These are phyloP conservation scores for Jaltomata sinuosa DNA, from an alignment of 257 asterid genomes.

Conservation along the genomic window DNA sequence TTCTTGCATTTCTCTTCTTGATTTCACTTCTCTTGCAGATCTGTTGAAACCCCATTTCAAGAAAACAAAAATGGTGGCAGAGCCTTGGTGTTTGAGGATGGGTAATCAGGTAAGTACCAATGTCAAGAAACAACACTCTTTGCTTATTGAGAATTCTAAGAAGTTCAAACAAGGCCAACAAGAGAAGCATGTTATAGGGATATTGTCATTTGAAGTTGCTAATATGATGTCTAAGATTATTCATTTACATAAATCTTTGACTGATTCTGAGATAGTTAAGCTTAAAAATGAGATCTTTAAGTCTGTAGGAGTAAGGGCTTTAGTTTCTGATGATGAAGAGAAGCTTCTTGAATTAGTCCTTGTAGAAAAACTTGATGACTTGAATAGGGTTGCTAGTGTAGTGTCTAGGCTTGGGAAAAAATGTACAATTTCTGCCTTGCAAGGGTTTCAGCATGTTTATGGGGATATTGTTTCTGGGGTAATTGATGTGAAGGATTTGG, in stretches of 20 bases:
- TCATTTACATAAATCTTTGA: constrained; percentile 67
- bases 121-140: constrained; percentile 60
- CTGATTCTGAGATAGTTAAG: constrained; percentile 47
- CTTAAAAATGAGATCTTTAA: constrained; percentile 79
- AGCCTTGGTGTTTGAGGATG: constrained; percentile 75
- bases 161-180: constrained; percentile 28
- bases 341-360: constrained; percentile 62
- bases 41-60: neutral
- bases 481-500: constrained; percentile 59
- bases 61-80: constrained; percentile 77
- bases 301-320: constrained; percentile 48
- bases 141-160: constrained; percentile 47
- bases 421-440: constrained; percentile 75
- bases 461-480: constrained; percentile 64
- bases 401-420: constrained; percentile 91
- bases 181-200: constrained; percentile 50
- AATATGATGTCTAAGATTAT: constrained; percentile 89
- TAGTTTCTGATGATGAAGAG: constrained; percentile 57
- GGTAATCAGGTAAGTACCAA: constrained; percentile 91
- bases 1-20: neutral
- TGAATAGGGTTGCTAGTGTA: constrained; percentile 61
- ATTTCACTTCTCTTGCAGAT: neutral
- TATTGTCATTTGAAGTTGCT: constrained; percentile 92
- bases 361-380: constrained; percentile 71
- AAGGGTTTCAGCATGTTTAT: constrained; percentile 94